Evolutionary conservation across 2,329 filamentous ascomycete species (phyloP).

Genomic region (Fusarium dimerum): DNA sequence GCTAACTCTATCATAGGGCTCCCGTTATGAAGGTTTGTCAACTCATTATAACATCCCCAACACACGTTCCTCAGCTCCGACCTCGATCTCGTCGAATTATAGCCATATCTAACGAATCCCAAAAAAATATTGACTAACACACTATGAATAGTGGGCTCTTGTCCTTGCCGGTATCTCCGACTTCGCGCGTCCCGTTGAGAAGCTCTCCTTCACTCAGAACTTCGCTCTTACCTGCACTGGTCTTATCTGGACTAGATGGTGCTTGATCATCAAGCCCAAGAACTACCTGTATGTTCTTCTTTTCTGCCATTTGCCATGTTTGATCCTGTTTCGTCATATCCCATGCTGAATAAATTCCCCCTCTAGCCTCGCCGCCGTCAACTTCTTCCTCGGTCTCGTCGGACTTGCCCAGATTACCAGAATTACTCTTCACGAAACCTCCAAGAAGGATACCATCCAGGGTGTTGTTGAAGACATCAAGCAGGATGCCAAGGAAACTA

Average conservation of each 20-base stretch:
- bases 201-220: conserved; percentile 93
- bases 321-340: neutral
- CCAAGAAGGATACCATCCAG: conserved; percentile 53
- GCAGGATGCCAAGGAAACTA: conserved; percentile 39
- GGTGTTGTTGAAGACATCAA: conserved; percentile 42
- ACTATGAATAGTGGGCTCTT: conserved; percentile 73
- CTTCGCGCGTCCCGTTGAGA: conserved; percentile 86
- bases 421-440: conserved; percentile 68
- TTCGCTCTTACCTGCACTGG: conserved; percentile 86
- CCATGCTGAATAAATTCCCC: neutral
- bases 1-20: conserved; percentile 59
- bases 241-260: conserved; percentile 98
- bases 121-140: conserved; percentile 11
- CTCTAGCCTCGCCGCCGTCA: conserved; percentile 81
- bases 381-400: conserved; percentile 94
- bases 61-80: neutral
- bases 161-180: conserved; percentile 92
- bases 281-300: conserved; percentile 73
- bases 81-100: too few species aligned
- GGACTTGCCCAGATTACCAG: conserved; percentile 80
- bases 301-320: neutral
- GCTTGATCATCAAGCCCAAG: conserved; percentile 91
- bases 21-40: conserved; percentile 77
- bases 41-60: conserved; percentile 1
- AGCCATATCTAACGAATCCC: neutral